These are phyloP conservation scores for Termitomyces sp. DNA, from an alignment of 768 basidiomycete species.

Conservation along the genomic window DNA sequence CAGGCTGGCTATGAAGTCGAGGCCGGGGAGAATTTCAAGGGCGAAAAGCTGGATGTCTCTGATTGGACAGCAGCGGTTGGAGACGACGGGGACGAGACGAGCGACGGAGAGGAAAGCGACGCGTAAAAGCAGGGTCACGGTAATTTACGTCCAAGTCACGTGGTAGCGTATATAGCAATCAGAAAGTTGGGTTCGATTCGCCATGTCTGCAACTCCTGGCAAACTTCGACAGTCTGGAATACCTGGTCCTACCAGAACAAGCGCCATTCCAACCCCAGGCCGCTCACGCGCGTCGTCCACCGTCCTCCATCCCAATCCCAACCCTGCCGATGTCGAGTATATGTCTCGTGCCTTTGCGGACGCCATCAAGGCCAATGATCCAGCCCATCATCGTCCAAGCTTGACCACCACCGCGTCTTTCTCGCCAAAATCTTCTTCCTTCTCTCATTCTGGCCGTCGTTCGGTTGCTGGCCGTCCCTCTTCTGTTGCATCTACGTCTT, in stretches of 20 bases:
- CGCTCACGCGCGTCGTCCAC: conserved; percentile 64
- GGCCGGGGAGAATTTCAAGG: conserved; percentile 27
- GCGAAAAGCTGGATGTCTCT: conserved; percentile 17
- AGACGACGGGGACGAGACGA: background rate
- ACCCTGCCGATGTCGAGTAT: conserved; percentile 43
- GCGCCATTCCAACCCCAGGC: conserved; percentile 65
- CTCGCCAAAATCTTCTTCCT: conserved; percentile 38
- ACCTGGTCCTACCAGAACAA: conserved; percentile 31
- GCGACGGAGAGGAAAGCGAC: background rate
- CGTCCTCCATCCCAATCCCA: conserved; percentile 27
- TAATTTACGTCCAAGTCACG: conserved; percentile 6
- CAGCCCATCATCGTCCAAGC: conserved; percentile 52
- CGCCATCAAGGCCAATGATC: conserved; percentile 77
- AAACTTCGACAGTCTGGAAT: conserved; percentile 38
- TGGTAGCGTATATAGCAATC: conserved; percentile 4
- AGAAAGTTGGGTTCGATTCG: conserved; percentile 2
- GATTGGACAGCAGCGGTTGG: conserved; percentile 16
- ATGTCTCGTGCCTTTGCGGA: conserved; percentile 72
- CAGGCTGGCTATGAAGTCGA: conserved; percentile 75
- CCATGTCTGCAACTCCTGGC: conserved; percentile 27
- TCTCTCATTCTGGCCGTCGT: conserved; percentile 45
- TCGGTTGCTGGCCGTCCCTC: conserved; percentile 42
- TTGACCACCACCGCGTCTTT: conserved; percentile 39
- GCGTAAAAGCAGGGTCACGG: background rate
- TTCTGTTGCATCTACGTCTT: conserved; percentile 56